Base-by-base conservation (phyloP, 352 stramenopile genomes). In the Pythium brachiatum region DNA sequence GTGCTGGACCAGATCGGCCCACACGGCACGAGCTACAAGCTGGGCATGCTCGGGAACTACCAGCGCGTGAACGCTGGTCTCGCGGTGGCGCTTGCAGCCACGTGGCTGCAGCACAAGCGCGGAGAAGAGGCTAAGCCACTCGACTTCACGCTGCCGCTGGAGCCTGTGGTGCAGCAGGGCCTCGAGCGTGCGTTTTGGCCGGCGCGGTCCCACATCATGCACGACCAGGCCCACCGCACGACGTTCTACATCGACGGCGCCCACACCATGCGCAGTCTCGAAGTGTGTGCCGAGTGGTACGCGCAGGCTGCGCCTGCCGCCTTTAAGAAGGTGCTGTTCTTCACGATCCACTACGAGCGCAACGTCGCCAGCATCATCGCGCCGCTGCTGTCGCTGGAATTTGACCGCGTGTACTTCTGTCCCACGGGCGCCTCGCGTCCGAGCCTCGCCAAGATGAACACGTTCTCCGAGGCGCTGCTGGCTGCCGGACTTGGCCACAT, bases 231-330 rank as follows among this genome's bases (percentile, higher is more conserved):
- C 6, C 56, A 78, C 59, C 56, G 69, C 29, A 75, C 75, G 58
- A 58, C 66, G 2, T 93, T 89, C 58, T 92, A 88, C 68, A 82
- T 97, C 20, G 90, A 97, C 64, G 90, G 90, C 23, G 90, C 89
- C 7, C 90, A 97, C 74, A 97, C 90, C 38, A 58, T 87, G 43
- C 72, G 74, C 31, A 96, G 86, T 57, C 73, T 97, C 15, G 74
- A 82, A 61, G 87, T 76, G 25, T 92, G 79, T 34, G 76, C 72
- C 34, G 68, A 83, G 27, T 97, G 90, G 90, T 97, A 77, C 52
- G 25, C 53, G 27, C 72, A 87, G 50, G 46, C 53, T 20, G 29
- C 68, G 23, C 52, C 43, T 59, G 50, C 63, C 50, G 27, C 39
- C 53, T 23, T 66, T 43, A 73, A 76, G 60, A 71, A 67, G 29